Conservation (phyloP, 2,329 filamentous ascomycete species). For the Taxawa tesnikishii region DNA sequence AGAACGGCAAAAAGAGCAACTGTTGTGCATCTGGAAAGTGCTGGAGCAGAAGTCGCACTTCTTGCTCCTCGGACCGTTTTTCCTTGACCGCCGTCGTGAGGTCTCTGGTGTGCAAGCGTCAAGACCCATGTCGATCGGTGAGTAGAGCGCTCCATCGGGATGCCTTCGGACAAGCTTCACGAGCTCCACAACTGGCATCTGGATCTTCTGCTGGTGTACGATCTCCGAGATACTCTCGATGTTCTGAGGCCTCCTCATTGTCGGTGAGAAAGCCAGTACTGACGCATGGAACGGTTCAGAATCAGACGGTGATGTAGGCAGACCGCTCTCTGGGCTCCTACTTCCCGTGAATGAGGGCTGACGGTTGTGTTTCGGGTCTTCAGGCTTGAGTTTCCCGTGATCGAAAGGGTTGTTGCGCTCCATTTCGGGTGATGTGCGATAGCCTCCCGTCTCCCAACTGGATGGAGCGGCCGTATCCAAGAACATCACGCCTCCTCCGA, state of each 20-base stretch:
- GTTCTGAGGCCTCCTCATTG: background rate
- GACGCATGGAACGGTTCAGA: background rate
- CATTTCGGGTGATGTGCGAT: no score
- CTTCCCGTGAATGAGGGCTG: no score
- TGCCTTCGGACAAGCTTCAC: background rate
- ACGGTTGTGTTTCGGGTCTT: no score
- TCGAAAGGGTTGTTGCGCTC: background rate
- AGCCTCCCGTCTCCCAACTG: conserved; percentile 5
- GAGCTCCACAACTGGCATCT: background rate
- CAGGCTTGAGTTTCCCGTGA: background rate
- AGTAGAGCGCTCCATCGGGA: background rate
- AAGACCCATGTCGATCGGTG: no score
- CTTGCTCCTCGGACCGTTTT: conserved; percentile 3
- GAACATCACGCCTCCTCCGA: conserved; percentile 26
- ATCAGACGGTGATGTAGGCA: background rate
- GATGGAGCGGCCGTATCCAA: conserved; percentile 17
- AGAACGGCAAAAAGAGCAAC: conserved; percentile 38
- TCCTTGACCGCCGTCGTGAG: background rate
- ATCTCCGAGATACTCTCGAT: background rate
- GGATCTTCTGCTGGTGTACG: background rate
- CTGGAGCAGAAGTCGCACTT: conserved; percentile 12
- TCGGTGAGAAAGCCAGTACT: background rate
- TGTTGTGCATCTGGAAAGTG: conserved; percentile 33
- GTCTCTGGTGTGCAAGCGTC: no score
- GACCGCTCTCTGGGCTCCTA: background rate